Evolutionary conservation across 1,139 yeast genomes (phyloP).

Genomic region (Debaryomyces coudertii): DNA sequence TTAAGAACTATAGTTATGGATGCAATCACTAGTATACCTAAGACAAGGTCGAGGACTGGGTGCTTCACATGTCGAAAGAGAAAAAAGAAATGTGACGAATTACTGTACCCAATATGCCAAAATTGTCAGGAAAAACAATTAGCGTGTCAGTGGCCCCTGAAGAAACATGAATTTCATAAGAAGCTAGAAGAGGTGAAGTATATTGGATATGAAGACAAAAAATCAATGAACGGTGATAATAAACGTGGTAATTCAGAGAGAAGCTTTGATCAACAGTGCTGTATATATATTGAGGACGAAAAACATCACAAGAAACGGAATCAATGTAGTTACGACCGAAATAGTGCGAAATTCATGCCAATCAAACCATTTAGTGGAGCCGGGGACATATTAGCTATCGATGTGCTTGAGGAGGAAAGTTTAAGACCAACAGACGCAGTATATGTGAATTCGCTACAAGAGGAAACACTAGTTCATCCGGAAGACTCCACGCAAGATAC

Average conservation of each 20-base stretch:
- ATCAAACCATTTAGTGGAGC: not conserved
- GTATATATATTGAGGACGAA: not conserved
- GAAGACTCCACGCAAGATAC: not conserved
- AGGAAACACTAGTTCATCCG: not conserved
- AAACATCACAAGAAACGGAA: not conserved
- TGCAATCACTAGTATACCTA: not conserved
- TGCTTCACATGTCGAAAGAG: constrained; percentile 44
- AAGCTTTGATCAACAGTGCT: not conserved
- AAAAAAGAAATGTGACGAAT: constrained; percentile 47
- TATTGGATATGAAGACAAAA: constrained; percentile 19
- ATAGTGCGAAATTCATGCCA: not conserved
- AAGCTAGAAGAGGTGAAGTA: constrained; percentile 32
- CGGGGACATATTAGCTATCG: not conserved
- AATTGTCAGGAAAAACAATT: constrained; percentile 31
- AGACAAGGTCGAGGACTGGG: constrained; percentile 40
- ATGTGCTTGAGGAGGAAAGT: not conserved
- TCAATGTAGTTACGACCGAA: not conserved
- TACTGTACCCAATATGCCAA: constrained; percentile 37
- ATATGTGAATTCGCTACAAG: not conserved
- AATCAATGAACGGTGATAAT: not conserved
- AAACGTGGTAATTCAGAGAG: not conserved
- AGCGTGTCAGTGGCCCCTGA: constrained; percentile 38
- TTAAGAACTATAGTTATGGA: constrained; percentile 4
- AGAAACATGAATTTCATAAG: constrained; percentile 29
- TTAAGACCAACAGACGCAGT: not conserved